These are phyloP conservation scores for Ilex aquifolium DNA, from an alignment of 257 asterid genomes.

Conservation along the genomic window DNA sequence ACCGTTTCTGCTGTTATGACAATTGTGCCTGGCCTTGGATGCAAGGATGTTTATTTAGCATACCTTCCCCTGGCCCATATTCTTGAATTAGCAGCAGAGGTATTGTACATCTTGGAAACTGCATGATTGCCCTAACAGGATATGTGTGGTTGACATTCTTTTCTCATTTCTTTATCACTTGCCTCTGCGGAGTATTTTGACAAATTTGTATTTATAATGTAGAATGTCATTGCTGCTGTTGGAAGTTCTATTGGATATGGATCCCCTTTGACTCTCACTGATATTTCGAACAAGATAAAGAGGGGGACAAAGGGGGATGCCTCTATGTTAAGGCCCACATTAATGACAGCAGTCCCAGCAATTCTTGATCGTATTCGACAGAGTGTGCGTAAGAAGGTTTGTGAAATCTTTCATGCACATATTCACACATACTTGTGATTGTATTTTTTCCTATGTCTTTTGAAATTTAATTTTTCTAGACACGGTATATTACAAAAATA, in stretches of 20 bases:
- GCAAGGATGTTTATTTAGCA: constrained; percentile 78
- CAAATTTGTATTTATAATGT: constrained; percentile 17
- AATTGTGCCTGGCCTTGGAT: constrained; percentile 75
- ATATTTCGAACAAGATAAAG: constrained; percentile 89
- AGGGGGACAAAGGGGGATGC: constrained; percentile 97
- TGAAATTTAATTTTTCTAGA: constrained; percentile 7
- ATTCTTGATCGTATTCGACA: constrained; percentile 97
- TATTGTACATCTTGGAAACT: constrained; percentile 17
- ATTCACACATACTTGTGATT: constrained; percentile 5
- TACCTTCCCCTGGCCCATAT: constrained; percentile 95
- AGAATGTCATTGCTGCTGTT: constrained; percentile 69
- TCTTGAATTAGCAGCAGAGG: constrained; percentile 99
- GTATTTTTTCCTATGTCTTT: constrained; percentile 1
- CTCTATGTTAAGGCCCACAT: constrained; percentile 64
- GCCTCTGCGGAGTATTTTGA: constrained; percentile 2
- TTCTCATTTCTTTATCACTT: constrained; percentile 2
- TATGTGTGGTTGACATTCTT: constrained; percentile 6
- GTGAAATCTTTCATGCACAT: constrained; percentile 2
- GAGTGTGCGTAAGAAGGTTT: constrained; percentile 94
- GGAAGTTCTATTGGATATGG: constrained; percentile 98
- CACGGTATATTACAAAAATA: not conserved
- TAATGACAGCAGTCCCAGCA: constrained; percentile 97
- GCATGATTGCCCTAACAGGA: not conserved
- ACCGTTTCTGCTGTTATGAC: constrained; percentile 91
- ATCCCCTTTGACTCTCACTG: constrained; percentile 92